Evolutionary conservation across 768 basidiomycete genomes (phyloP), one percentile per base, ranked within the genome.

Genomic region (Daedaleopsis sinensis): DNA sequence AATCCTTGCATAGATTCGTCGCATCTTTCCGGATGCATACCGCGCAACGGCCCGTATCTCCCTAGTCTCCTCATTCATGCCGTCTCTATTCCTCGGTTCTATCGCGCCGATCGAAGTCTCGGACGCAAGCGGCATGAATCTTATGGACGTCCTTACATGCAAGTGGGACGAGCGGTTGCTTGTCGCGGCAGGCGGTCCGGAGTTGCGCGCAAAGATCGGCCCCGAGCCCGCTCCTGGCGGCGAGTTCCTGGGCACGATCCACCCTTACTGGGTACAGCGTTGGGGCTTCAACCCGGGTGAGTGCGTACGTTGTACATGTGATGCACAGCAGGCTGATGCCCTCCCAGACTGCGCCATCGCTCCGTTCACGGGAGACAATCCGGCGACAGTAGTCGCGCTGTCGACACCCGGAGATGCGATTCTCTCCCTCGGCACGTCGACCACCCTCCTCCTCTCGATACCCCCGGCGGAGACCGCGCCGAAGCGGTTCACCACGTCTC

Each of bases 331-430:
- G 43, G 5, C 52, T 43, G 44, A 21, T 42, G 47, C 15, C 8
- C 23, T n/a, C 21, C 5, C 55, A 88, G 92, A 88, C 13, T 95
- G 93, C 69, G 77, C 86, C 47, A 81, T 96, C 52, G 88, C 89
- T 3, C 90, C 92, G 0, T 93, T 94, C 70, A 94, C 92, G 0
- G 94, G 94, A 4, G 94, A 96, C 71, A 96, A 96, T 72, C 90
- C 93, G 7, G 90, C 91, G 4, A 91, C 92, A 13, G 86, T 94
- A 55, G 82, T 91, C 53, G 85, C 87, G 0, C 77, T 91, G 35
- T 87, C 87, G 32, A 84, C 84, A 15, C 87, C 90, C 1, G 90
- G 90, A 52, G 93, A 95, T 68, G 93, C 91, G 19, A 77, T 95
- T 19, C 83, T 95, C 27, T 94, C 93, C 10, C 81, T 95, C 21